phyloP scores from a whole-genome alignment of 176 grass and related monocot genomes.

The Leersia perrieri region DNA sequence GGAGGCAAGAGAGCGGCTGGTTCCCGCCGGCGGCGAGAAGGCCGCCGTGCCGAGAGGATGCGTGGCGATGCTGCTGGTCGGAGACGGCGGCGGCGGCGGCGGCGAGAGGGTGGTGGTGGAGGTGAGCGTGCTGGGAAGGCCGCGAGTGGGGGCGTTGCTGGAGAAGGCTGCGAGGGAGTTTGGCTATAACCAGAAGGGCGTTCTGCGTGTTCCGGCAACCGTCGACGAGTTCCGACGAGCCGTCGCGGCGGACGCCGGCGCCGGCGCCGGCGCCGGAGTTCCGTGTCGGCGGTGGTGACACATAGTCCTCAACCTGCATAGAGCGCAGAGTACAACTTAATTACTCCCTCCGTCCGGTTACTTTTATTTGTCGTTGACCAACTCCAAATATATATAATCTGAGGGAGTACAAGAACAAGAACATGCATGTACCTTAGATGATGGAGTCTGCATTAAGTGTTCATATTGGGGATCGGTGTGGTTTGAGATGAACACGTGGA shows the following conservation, averaged over 20 bases:
- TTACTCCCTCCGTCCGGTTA: no score
- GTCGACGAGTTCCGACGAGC: conserved; percentile 32
- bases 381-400: no score
- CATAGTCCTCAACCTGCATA: not conserved
- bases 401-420: no score
- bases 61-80: conserved; percentile 52
- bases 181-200: conserved; percentile 48
- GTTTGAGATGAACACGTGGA: not conserved
- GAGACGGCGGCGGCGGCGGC: not conserved
- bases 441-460: not conserved
- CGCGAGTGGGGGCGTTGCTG: conserved; percentile 43
- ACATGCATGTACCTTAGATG: not conserved
- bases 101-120: conserved; percentile 44
- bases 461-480: not conserved
- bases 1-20: not conserved
- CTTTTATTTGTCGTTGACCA: no score
- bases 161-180: conserved; percentile 49
- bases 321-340: not conserved
- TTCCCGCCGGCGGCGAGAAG: not conserved
- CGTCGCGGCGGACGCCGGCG: not conserved
- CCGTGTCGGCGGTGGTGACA: not conserved
- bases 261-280: not conserved
- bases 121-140: conserved; percentile 28
- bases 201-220: conserved; percentile 51
- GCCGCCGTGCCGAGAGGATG: conserved; percentile 35